These are phyloP conservation scores for Lichenothelia convexa DNA, from an alignment of 495 filamentous ascomycete species.

Conservation along the genomic window DNA sequence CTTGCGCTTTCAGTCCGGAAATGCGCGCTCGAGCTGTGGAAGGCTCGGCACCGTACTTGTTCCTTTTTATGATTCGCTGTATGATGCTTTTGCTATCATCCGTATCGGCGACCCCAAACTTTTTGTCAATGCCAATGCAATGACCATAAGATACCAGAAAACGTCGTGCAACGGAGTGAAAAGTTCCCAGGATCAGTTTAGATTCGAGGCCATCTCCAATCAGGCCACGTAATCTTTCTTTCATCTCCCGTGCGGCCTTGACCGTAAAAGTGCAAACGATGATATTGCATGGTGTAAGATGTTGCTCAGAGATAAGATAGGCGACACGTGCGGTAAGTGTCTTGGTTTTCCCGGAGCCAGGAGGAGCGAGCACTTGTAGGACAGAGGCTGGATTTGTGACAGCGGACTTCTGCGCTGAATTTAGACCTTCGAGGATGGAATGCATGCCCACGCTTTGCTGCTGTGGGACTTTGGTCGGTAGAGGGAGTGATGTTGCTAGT, in stretches of 20 bases:
- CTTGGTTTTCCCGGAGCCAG: constrained; percentile 79
- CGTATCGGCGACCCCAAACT: constrained; percentile 88
- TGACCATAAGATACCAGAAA: constrained; percentile 78
- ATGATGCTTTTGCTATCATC: constrained; percentile 62
- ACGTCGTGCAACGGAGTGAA: constrained; percentile 79
- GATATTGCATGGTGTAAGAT: constrained; percentile 73
- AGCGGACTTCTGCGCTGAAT: constrained; percentile 64
- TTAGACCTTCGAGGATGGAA: constrained; percentile 56
- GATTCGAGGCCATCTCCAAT: constrained; percentile 61
- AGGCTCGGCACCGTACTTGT: constrained; percentile 43
- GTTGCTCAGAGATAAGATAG: constrained; percentile 68
- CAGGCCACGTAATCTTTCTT: constrained; percentile 59
- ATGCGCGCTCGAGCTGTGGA: constrained; percentile 53
- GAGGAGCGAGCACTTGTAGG: constrained; percentile 71
- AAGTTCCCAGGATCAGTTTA: constrained; percentile 77
- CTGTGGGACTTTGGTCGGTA: too few species aligned
- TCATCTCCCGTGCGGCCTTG: constrained; percentile 95
- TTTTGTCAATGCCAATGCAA: constrained; percentile 60
- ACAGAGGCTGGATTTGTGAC: constrained; percentile 63
- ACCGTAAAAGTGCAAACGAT: constrained; percentile 96
- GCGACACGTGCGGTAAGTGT: constrained; percentile 88
- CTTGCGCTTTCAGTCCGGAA: constrained; percentile 69
- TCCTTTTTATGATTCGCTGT: constrained; percentile 56
- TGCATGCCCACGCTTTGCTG: too few species aligned
- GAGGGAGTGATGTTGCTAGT: too few species aligned